Evolutionary conservation across 768 basidiomycete species (phyloP), one percentile per base, ranked within the genome.

Genomic region (Xanthoconium purpureum): DNA sequence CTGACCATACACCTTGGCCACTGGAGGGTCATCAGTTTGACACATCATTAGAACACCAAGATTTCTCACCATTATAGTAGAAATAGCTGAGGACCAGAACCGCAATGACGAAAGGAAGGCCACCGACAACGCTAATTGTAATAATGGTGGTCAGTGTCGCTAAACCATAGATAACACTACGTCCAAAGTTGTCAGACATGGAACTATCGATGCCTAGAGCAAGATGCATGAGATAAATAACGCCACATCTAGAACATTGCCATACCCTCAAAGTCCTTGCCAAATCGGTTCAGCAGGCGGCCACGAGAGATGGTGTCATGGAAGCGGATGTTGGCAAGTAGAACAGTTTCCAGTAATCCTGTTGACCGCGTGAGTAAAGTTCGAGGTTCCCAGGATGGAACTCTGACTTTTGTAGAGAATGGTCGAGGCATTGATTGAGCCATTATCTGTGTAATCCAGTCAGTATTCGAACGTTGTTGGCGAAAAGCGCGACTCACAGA

Each of bases 261-360:
- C 57, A 30, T 54, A 73, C 80, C 89, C 75, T 94, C 92, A 54
- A 95, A 89, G 67, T 95, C 94, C 70, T 95, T 95, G 42, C 94
- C 93, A 59, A 90, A 89, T 45, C 92, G 77, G 62, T 94, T 92
- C 37, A 94, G 71, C 11, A 91, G 74, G 3, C 93, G 84, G 6
- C 94, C 94, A 37, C 91, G 83, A 49, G 88, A 91, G 3, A 91
- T 83, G 0, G 94, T 97, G 65, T 97, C 94, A 63, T 96, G 94
- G 78, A 97, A 96, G 40, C 94, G 83, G 54, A 96, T 86, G 45
- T 91, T 84, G 9, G 94, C 91, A 64, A 94, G 94, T 1, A 97
- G 75, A 3, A 96, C 86, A 1, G 85, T 71, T 65, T 95, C 88
- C 29, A 95, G 74, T 38, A 95, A 78, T 36, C 77, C 83, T 62